These are phyloP conservation scores for Volvox reticuliferus DNA, from an alignment of 139 green algal species.

Conservation along the genomic window DNA sequence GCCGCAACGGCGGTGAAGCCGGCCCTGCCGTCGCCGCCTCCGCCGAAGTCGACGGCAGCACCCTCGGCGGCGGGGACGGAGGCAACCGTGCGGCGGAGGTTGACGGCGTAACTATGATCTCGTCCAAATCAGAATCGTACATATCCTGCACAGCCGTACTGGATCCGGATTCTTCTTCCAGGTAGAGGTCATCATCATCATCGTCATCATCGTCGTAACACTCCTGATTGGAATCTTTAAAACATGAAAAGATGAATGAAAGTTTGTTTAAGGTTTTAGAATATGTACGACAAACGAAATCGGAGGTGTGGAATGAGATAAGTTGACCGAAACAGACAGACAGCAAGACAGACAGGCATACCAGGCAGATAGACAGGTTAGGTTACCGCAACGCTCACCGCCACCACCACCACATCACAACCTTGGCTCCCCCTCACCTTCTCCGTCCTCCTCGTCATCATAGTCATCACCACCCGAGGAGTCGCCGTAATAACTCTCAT, in stretches of 20 bases:
- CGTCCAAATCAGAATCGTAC: neutral
- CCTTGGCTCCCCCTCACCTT: neutral
- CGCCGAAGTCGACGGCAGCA: neutral
- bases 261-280: no score
- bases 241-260: no score
- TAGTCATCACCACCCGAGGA: neutral
- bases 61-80: neutral
- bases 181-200: neutral
- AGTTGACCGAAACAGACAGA: no score
- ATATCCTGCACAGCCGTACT: neutral
- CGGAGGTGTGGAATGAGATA: no score
- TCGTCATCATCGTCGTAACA: constrained; percentile 2
- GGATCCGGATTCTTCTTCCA: neutral
- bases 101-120: neutral
- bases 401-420: no score
- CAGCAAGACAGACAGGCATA: no score
- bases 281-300: no score
- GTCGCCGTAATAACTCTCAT: neutral
- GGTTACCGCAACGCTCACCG: no score
- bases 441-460: neutral
- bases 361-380: no score
- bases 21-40: neutral
- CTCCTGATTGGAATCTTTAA: neutral
- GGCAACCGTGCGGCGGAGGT: no score
- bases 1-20: neutral